phyloP scores from a whole-genome alignment of 164 flowering plant genomes.

The Euptelea pleiosperma region DNA sequence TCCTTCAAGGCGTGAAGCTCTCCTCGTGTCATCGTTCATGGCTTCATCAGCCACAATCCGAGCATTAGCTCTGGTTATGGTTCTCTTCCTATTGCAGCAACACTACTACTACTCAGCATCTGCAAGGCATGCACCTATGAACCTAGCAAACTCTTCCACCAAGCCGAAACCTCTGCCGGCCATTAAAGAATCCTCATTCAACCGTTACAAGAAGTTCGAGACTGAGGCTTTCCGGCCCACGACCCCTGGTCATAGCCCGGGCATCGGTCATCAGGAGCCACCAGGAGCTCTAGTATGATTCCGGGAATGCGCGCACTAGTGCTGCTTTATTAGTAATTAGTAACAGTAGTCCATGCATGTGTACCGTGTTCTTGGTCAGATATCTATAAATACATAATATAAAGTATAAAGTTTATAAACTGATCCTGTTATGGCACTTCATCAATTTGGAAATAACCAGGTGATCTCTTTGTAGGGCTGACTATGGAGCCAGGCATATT shows the following conservation, averaged over 20 bases:
- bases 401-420: too few species aligned
- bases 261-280: neutral
- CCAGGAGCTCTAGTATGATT: neutral
- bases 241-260: conserved; percentile 10
- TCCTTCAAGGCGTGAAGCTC: too few species aligned
- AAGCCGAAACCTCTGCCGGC: neutral
- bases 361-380: too few species aligned
- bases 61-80: neutral
- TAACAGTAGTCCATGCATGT: too few species aligned
- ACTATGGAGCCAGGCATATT: too few species aligned
- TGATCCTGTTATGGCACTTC: too few species aligned
- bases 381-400: too few species aligned
- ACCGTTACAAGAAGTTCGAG: conserved; percentile 6
- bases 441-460: too few species aligned
- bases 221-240: conserved; percentile 12
- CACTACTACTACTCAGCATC: conserved; percentile 2
- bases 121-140: neutral
- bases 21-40: too few species aligned
- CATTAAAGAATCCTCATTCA: neutral
- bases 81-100: conserved; percentile 6
- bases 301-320: too few species aligned
- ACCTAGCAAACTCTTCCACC: neutral
- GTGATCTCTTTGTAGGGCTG: too few species aligned
- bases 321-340: too few species aligned
- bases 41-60: conserved; percentile 1